phyloP scores from a whole-genome alignment of 192 early-diverging fungal species.

The Coemansia sp. region DNA sequence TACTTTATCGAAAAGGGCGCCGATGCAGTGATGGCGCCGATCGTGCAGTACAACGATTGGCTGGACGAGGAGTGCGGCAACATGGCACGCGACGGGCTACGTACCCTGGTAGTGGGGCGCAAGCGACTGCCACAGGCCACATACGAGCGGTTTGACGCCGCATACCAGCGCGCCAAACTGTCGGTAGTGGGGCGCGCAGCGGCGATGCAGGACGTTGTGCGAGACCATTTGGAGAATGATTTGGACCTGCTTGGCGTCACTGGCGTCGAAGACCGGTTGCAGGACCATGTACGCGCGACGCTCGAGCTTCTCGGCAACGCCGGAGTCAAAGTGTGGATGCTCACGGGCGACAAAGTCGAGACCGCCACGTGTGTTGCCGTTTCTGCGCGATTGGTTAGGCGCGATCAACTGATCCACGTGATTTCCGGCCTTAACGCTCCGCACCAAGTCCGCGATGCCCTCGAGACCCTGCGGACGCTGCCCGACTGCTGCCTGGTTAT shows the following conservation, averaged over 20 bases:
- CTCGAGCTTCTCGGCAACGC: constrained; percentile 88
- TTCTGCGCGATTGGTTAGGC: constrained; percentile 82
- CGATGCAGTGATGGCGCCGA: constrained; percentile 82
- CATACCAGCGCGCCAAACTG: constrained; percentile 69
- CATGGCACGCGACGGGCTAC: constrained; percentile 92
- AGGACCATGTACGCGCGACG: constrained; percentile 87
- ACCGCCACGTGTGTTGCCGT: constrained; percentile 95
- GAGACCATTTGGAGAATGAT: constrained; percentile 71
- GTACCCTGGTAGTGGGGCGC: constrained; percentile 89
- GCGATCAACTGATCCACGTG: constrained; percentile 82
- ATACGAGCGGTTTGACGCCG: constrained; percentile 63
- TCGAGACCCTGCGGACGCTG: constrained; percentile 68
- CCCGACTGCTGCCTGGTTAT: constrained; percentile 81
- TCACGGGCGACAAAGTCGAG: constrained; percentile 97
- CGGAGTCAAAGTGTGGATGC: constrained; percentile 94
- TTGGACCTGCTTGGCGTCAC: constrained; percentile 89
- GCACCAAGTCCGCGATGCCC: constrained; percentile 56
- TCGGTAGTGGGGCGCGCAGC: constrained; percentile 68
- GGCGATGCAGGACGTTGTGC: constrained; percentile 65
- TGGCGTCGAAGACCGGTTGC: constrained; percentile 94
- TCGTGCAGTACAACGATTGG: constrained; percentile 94
- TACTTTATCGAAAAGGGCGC: constrained; percentile 93
- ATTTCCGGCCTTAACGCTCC: constrained; percentile 64
- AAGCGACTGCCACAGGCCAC: constrained; percentile 73
- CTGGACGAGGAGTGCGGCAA: constrained; percentile 96